phyloP scores from a whole-genome alignment of 768 basidiomycete species.

The Agrocybe chaxingu region DNA sequence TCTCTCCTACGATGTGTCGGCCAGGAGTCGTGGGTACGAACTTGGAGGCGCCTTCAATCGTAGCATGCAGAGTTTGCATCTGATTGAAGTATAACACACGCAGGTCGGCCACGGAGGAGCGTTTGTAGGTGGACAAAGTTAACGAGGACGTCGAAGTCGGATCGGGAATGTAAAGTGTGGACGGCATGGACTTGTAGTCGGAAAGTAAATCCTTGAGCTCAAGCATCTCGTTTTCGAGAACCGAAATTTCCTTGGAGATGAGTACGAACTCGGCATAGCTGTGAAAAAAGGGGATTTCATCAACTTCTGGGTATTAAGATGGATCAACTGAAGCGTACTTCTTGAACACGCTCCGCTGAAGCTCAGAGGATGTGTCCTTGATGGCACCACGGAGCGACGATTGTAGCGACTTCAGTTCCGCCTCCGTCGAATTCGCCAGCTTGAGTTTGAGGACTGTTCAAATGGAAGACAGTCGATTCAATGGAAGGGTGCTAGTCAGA shows the following conservation, averaged over 20 bases:
- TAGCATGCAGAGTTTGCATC: conserved; percentile 85
- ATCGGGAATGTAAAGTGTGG: conserved; percentile 86
- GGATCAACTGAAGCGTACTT: conserved; percentile 48
- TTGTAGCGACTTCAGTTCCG: conserved; percentile 72
- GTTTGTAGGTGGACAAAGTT: conserved; percentile 44
- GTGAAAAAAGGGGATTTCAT: conserved; percentile 7
- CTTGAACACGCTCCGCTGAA: conserved; percentile 93
- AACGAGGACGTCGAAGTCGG: conserved; percentile 57
- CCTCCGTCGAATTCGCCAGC: conserved; percentile 86
- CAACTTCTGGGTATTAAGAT: not conserved
- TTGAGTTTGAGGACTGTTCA: conserved; percentile 72
- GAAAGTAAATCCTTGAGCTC: conserved; percentile 92
- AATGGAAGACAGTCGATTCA: not conserved
- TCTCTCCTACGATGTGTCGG: conserved; percentile 85
- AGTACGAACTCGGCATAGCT: conserved; percentile 97
- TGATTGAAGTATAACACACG: conserved; percentile 93
- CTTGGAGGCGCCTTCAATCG: conserved; percentile 93
- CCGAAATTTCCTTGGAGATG: conserved; percentile 95
- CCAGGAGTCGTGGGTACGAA: conserved; percentile 91
- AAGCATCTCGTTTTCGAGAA: conserved; percentile 95
- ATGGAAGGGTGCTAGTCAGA: not conserved
- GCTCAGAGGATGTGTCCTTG: conserved; percentile 69
- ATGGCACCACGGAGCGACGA: conserved; percentile 70
- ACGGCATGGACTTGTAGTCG: conserved; percentile 96
- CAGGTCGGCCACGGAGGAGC: conserved; percentile 95